Evolutionary conservation across 371 early-diverging fungal species (phyloP).

Genomic region (Lichtheimia ornata): DNA sequence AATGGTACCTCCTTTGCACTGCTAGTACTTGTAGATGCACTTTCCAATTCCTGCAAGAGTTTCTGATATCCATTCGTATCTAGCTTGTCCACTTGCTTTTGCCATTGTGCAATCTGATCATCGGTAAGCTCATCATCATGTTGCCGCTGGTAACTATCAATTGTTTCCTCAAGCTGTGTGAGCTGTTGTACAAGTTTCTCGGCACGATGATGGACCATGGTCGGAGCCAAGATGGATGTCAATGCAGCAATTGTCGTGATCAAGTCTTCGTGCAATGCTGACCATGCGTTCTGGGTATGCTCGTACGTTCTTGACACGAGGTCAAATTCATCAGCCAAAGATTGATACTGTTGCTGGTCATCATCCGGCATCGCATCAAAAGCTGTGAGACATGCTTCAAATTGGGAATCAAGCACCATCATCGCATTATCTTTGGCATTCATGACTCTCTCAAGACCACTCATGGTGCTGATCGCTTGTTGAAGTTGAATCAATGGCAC

Average conservation of each 20-base stretch:
- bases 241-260: constrained; percentile 8
- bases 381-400: constrained; percentile 16
- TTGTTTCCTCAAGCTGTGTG: constrained; percentile 17
- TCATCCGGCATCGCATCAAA: constrained; percentile 9
- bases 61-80: constrained; percentile 16
- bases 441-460: constrained; percentile 28
- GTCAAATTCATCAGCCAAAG: constrained; percentile 15
- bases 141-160: constrained; percentile 2
- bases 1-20: constrained; percentile 1
- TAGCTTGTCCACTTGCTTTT: constrained; percentile 35
- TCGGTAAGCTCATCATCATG: constrained; percentile 28
- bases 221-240: constrained; percentile 27
- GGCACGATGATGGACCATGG: constrained; percentile 26
- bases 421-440: constrained; percentile 13
- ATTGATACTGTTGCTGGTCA: not conserved
- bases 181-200: constrained; percentile 20
- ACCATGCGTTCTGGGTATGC: too few relatives aligned
- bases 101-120: constrained; percentile 37
- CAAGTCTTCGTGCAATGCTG: too few relatives aligned
- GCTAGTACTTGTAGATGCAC: not conserved
- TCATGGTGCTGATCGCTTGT: constrained; percentile 35
- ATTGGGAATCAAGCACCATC: constrained; percentile 11
- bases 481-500: constrained; percentile 27
- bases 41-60: not conserved
- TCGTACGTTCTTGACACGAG: not conserved